Percentiles rank a stretch among this genome's conserved stretches.
These are phyloP conservation scores for Ustilago bromivora DNA, from an alignment of 1,284 basidiomycete species.

Conservation along the genomic window DNA sequence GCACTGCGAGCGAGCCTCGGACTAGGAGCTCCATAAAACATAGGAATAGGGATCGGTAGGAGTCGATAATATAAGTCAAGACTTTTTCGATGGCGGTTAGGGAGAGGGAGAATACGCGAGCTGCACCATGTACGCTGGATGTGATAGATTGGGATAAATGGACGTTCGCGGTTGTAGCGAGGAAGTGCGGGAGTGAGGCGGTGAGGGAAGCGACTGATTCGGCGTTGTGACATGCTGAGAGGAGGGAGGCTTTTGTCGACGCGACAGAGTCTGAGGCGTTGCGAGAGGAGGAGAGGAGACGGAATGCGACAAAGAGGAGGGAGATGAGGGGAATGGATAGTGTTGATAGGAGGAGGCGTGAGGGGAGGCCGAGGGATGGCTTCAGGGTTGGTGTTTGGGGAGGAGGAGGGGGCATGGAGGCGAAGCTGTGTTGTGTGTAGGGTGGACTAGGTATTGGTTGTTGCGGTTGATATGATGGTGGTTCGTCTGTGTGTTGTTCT, in stretches of 20 bases:
- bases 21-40: conserved; percentile 93
- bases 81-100: conserved; percentile 49
- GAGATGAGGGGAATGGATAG: conserved; percentile 78
- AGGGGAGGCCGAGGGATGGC: conserved; percentile 84
- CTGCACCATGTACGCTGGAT: conserved; percentile 80
- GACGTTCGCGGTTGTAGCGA: conserved; percentile 85
- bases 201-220: conserved; percentile 84
- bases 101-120: conserved; percentile 66
- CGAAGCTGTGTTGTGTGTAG: not conserved
- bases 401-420: not conserved
- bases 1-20: conserved; percentile 80
- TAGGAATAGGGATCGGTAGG: conserved; percentile 88
- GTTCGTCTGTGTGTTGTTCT: conserved; percentile 7
- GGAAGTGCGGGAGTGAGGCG: conserved; percentile 85
- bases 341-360: conserved; percentile 85
- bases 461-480: conserved; percentile 22
- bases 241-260: conserved; percentile 78
- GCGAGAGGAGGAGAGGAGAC: conserved; percentile 79
- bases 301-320: conserved; percentile 85
- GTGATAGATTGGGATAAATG: conserved; percentile 83
- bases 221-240: conserved; percentile 83
- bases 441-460: not conserved
- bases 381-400: conserved; percentile 6
- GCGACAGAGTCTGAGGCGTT: conserved; percentile 78
- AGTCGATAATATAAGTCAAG: conserved; percentile 81